Base-by-base conservation (phyloP, 116 monocot species). In the Trichopus zeylanicus region DNA sequence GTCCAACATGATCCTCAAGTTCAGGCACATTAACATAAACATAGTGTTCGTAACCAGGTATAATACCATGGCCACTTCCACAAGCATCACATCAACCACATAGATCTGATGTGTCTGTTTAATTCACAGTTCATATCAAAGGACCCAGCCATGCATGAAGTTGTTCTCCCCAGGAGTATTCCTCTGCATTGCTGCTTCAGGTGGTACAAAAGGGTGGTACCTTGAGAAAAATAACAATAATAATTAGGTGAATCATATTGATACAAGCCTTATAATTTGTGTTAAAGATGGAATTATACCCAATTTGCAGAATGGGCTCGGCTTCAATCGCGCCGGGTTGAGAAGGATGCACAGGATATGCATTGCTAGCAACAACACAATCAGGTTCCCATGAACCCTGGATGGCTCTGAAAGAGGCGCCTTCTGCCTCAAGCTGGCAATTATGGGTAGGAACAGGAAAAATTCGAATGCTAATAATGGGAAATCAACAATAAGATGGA, bases 241-340 rank as follows among this genome's bases (percentile, higher is more conserved):
- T 28, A 6, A 57, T 8, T 27, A 2, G 0, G 12, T 53, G 15
- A 26, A 42, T 16, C 42, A 42, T 42, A 42, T 12, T 2, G 18
- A 42, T 42, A 16, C 42, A 42, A 27, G 53, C 21, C 21, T 22
- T 38, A 38, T 38, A 38, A 42, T 42, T 3, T 42, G 3, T 49
- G 6, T 49, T 42, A 12, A 3, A 42, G 8, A 42, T 42, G 42
- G 42, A 42, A 42, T n/a, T n/a, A 19, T 52, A 82, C 87, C 87
- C 87, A 7, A 87, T 87, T 12, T 82, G 87, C n/a, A 87, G 69
- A 49, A 78, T 78, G 47, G 87, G 87, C 26, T 81, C 82, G 22
- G 71, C 67, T 33, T 87, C 78, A 61, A 75, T 61, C n/a, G 54
- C 27, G 33, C 16, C 70, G 12, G 75, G 57, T 2, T 81, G 85